These are phyloP conservation scores for Blumeria hordei DNA, from an alignment of 2,329 filamentous ascomycete genomes.

Conservation along the genomic window DNA sequence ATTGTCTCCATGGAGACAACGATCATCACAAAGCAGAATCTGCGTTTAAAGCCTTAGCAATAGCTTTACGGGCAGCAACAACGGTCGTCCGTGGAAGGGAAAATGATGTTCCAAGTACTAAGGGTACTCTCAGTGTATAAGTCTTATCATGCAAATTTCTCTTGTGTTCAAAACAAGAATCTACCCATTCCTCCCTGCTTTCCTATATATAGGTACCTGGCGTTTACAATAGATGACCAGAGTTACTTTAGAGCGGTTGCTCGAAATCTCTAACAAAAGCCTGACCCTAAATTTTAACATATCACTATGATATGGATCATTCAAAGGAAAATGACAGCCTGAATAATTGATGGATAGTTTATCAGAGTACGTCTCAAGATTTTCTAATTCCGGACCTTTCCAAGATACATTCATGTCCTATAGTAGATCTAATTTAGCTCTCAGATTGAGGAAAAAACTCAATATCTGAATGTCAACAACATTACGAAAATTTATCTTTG, in stretches of 20 bases:
- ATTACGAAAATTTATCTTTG: too few species aligned
- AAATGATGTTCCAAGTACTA: slow-evolving; percentile 86
- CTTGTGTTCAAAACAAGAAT: not conserved
- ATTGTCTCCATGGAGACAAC: slow-evolving; percentile 73
- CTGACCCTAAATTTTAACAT: not conserved
- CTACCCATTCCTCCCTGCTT: not conserved
- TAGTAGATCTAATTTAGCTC: too few species aligned
- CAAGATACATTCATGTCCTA: too few species aligned
- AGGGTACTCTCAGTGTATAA: slow-evolving; percentile 56
- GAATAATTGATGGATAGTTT: too few species aligned
- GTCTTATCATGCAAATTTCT: not conserved
- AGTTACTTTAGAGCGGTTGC: not conserved
- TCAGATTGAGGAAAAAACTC: too few species aligned
- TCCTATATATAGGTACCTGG: not conserved
- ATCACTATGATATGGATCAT: too few species aligned
- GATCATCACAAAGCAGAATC: slow-evolving; percentile 93
- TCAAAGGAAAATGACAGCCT: too few species aligned
- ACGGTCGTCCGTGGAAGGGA: slow-evolving; percentile 53
- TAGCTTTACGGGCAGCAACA: slow-evolving; percentile 61
- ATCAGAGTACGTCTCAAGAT: too few species aligned
- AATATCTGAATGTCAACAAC: too few species aligned
- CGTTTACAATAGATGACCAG: not conserved
- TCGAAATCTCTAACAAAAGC: not conserved
- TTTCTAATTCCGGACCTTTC: too few species aligned
- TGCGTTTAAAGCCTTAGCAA: slow-evolving; percentile 86